phyloP scores from a whole-genome alignment of 2,329 filamentous ascomycete species.

The Penicillium sp. region DNA sequence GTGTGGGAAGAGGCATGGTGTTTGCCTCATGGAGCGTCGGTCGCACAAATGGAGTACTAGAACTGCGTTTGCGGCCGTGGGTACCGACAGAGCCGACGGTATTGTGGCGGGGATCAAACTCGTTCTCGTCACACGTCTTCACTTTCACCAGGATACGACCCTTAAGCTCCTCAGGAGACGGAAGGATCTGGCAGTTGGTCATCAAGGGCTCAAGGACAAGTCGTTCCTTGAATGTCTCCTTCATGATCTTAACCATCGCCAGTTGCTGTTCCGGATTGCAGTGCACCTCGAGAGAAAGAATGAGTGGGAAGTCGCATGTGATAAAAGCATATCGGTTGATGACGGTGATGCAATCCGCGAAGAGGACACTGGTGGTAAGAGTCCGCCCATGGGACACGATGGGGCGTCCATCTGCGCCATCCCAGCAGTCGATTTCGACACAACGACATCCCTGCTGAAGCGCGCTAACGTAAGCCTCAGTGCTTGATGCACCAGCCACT shows the following conservation, averaged over 20 bases:
- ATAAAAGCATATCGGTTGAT: constrained; percentile 94
- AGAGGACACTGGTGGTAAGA: constrained; percentile 82
- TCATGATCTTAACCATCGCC: constrained; percentile 87
- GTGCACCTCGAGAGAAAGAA: constrained; percentile 94
- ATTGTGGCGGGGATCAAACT: constrained; percentile 46
- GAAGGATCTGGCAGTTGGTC: constrained; percentile 64
- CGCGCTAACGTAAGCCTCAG: constrained; percentile 90
- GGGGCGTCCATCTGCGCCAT: constrained; percentile 81
- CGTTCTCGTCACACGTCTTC: constrained; percentile 67
- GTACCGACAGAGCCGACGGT: constrained; percentile 35
- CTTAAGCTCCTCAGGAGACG: constrained; percentile 81
- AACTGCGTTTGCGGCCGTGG: constrained; percentile 58
- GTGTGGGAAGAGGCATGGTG: constrained; percentile 42
- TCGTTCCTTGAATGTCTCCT: constrained; percentile 74
- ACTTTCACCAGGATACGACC: constrained; percentile 89
- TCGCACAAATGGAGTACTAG: constrained; percentile 72
- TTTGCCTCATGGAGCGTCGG: constrained; percentile 60
- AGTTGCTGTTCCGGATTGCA: constrained; percentile 80
- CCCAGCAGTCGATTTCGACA: constrained; percentile 98
- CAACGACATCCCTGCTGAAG: constrained; percentile 88
- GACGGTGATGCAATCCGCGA: constrained; percentile 85
- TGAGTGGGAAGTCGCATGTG: constrained; percentile 81
- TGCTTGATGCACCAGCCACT: constrained; percentile 83
- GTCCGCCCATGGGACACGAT: constrained; percentile 89
- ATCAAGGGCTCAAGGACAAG: constrained; percentile 75